These are phyloP conservation scores for Trichoderma sp. DNA, from an alignment of 2,329 filamentous ascomycete species.

Conservation along the genomic window DNA sequence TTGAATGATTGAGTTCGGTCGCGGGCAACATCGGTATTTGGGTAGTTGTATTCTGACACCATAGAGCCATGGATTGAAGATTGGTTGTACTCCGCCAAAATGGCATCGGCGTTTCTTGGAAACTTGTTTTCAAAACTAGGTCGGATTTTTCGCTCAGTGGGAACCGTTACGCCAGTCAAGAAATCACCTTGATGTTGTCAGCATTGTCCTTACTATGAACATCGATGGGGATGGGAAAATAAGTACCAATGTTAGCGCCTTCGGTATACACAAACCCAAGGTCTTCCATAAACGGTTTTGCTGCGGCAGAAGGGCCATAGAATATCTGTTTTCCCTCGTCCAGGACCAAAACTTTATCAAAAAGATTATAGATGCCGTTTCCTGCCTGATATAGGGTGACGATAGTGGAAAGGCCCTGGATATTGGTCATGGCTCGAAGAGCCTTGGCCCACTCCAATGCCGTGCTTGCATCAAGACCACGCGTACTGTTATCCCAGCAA, in stretches of 20 bases:
- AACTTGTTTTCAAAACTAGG: constrained; percentile 42
- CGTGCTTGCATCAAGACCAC: constrained; percentile 61
- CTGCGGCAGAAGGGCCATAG: constrained; percentile 61
- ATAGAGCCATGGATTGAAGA: background rate
- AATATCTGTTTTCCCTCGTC: constrained; percentile 67
- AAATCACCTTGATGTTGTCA: constrained; percentile 52
- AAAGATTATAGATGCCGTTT: constrained; percentile 68
- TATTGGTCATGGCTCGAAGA: constrained; percentile 63
- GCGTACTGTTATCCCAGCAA: constrained; percentile 68
- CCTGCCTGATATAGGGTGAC: constrained; percentile 70
- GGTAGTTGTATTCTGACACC: constrained; percentile 56
- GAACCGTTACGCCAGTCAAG: constrained; percentile 65
- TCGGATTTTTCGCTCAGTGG: constrained; percentile 66
- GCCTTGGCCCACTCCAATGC: constrained; percentile 63
- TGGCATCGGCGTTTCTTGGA: constrained; percentile 45
- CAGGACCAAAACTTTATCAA: constrained; percentile 70
- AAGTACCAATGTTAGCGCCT: constrained; percentile 54
- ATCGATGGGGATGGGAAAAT: background rate
- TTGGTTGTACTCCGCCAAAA: constrained; percentile 51
- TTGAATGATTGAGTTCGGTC: constrained; percentile 55
- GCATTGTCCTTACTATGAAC: background rate
- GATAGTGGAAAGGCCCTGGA: constrained; percentile 59
- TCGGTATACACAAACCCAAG: constrained; percentile 64
- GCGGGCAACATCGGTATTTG: constrained; percentile 49
- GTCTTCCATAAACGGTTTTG: constrained; percentile 64